Conservation (phyloP, 441 rosid genomes). For the Geranium incanum region DNA sequence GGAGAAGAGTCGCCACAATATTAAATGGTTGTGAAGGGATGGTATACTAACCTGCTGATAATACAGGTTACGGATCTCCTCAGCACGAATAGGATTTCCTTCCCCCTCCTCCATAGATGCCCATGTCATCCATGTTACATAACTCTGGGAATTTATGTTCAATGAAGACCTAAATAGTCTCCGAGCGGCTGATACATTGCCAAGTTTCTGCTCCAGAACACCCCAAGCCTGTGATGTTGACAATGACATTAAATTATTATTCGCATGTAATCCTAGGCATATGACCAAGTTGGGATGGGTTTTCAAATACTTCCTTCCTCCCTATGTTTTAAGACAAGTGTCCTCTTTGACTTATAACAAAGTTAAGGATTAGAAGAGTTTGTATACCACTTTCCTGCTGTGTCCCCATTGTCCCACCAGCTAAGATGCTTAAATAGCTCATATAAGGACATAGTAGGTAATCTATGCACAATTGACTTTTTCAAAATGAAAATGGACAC, state of each 20-base stretch:
- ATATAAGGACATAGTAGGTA: too few relatives aligned
- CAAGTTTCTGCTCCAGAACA: slow-evolving; percentile 79
- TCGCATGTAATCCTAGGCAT: slow-evolving; percentile 2
- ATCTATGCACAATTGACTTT: too few relatives aligned
- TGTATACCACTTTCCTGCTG: too few relatives aligned
- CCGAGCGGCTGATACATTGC: slow-evolving; percentile 77
- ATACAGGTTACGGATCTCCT: slow-evolving; percentile 83
- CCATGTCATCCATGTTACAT: slow-evolving; percentile 98
- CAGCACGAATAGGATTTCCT: slow-evolving; percentile 82
- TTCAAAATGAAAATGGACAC: too few relatives aligned
- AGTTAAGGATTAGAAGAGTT: too few relatives aligned
- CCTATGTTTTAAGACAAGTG: too few relatives aligned
- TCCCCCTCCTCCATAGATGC: slow-evolving; percentile 88
- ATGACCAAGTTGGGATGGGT: background rate
- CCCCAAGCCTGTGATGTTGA: slow-evolving; percentile 72
- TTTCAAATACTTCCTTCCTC: too few relatives aligned
- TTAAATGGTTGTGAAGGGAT: background rate
- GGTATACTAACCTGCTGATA: slow-evolving; percentile 71
- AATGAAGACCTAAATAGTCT: slow-evolving; percentile 77
- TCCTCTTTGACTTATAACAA: too few relatives aligned
- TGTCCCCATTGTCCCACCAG: too few relatives aligned
- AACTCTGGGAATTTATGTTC: slow-evolving; percentile 78
- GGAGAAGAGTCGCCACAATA: background rate
- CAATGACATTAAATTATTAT: background rate
- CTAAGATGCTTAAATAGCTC: too few relatives aligned